These are phyloP conservation scores for Metschnikowia kunwiensis DNA, from an alignment of 805 yeast species.

Conservation along the genomic window DNA sequence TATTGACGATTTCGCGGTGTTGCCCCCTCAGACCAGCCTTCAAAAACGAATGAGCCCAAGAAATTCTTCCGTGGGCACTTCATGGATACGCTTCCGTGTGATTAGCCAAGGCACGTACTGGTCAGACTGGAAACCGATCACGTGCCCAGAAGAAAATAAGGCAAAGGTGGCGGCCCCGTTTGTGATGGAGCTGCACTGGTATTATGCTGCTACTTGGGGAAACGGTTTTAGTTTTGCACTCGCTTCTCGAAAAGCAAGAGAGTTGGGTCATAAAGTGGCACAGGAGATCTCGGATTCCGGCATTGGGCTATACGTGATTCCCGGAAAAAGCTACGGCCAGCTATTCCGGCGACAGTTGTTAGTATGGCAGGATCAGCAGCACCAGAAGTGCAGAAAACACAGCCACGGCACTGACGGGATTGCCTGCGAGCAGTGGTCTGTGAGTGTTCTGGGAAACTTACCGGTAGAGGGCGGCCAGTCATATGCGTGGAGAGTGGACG, in stretches of 20 bases:
- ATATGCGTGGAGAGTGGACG: slow-evolving; percentile 1
- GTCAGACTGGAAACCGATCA: not conserved
- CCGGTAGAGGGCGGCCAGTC: not conserved
- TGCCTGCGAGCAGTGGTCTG: not conserved
- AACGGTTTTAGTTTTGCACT: not conserved
- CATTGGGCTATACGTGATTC: not conserved
- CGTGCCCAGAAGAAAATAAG: slow-evolving; percentile 1
- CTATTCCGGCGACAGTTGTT: slow-evolving; percentile 1
- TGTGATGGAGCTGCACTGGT: not conserved
- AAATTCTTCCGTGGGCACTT: not conserved
- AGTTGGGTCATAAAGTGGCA: not conserved
- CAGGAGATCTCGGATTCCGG: not conserved
- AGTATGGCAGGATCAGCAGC: slow-evolving; percentile 4
- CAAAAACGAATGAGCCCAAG: too few species aligned
- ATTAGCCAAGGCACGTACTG: not conserved
- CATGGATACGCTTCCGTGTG: slow-evolving; percentile 1
- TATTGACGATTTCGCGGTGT: not conserved
- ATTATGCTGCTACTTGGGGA: slow-evolving; percentile 5
- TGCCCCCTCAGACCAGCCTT: too few species aligned
- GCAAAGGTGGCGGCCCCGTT: not conserved
- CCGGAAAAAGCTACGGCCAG: slow-evolving; percentile 4
- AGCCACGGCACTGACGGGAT: not conserved
- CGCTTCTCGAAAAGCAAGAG: not conserved
- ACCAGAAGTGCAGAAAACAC: not conserved
- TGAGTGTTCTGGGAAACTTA: not conserved